Base-by-base conservation (phyloP, 2,329 filamentous ascomycete species). In the Ascosphaera apis region DNA sequence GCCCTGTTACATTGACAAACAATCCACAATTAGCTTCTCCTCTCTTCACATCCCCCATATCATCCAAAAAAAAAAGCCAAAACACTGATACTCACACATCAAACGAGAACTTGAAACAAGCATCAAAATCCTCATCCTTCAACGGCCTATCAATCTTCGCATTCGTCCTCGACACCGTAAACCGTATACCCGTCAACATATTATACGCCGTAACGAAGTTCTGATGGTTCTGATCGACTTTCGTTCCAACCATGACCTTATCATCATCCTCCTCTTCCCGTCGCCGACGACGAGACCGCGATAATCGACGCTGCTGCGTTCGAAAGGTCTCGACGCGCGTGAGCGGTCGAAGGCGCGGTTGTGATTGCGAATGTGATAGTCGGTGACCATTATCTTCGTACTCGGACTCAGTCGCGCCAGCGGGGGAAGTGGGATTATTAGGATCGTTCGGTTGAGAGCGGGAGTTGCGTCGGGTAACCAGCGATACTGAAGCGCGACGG, bases 201-300 rank as follows among this genome's bases (percentile, higher is more conserved):
- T 98, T 98, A 63, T 98, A 98, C 40, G 88, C 88, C 2, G 83
- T 93, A 32, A 91, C 83, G 75, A 80, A 98, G 55, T 95, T 95
- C 45, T 82, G 79, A 54, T 98, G 88, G 48, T 81, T 79, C 61
- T 95, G 84, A 52, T 98, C 88, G 36, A 98, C 88, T 60, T 93
- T 95, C 39, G 82, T 98, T 40, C 88, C 88, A 13, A 98, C 84
- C 21, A 95, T 68, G 7, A 98, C 86, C 18, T 69, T 58, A 42
- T 84, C 72, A 48, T 95, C 86, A 41, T 95, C 88, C 44, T 93
- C 83, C 46, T 93, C 76, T 42, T 93, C 84, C 49, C 74, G 77
- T 45, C 75, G 68, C 54, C 72, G 21, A 25, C 21, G 21, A 6
- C 21, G 21, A 25, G 11, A 6, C 5, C 21, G 21, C 11, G 21